Evolutionary conservation across 805 yeast species (phyloP).

Genomic region (Nakazawaea anatomiae): DNA sequence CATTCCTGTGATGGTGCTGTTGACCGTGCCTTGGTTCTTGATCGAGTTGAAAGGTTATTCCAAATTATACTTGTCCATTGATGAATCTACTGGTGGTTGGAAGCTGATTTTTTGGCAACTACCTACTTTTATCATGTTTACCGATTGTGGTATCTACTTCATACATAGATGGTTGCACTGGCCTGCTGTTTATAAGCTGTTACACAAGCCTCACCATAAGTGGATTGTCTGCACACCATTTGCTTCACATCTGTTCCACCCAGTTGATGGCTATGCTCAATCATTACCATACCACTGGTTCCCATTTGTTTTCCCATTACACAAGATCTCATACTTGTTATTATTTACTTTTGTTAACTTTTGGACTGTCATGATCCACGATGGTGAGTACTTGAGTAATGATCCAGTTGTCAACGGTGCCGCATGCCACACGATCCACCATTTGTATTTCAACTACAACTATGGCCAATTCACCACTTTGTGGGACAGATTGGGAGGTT

Average conservation of each 20-base stretch:
- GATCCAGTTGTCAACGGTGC: conserved; percentile 96
- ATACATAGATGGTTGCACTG: conserved; percentile 93
- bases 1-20: conserved; percentile 82
- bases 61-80: conserved; percentile 60
- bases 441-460: conserved; percentile 93
- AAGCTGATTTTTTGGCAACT: conserved; percentile 58
- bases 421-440: conserved; percentile 97
- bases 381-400: conserved; percentile 90
- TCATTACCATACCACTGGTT: conserved; percentile 89
- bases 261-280: conserved; percentile 93
- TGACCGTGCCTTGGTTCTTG: conserved; percentile 88
- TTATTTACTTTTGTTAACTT: conserved; percentile 89
- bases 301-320: conserved; percentile 89
- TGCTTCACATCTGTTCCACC: conserved; percentile 98
- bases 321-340: conserved; percentile 75
- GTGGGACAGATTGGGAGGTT: conserved; percentile 95
- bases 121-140: conserved; percentile 81
- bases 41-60: conserved; percentile 82
- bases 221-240: conserved; percentile 98
- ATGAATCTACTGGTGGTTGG: conserved; percentile 64
- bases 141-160: conserved; percentile 88
- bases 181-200: conserved; percentile 77
- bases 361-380: conserved; percentile 99
- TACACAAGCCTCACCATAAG: conserved; percentile 98
- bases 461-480: conserved; percentile 97